Evolutionary conservation across 2,329 filamentous ascomycete genomes (phyloP), one percentile per base, ranked within the genome.

Genomic region (Cladophialophora yegresii): DNA sequence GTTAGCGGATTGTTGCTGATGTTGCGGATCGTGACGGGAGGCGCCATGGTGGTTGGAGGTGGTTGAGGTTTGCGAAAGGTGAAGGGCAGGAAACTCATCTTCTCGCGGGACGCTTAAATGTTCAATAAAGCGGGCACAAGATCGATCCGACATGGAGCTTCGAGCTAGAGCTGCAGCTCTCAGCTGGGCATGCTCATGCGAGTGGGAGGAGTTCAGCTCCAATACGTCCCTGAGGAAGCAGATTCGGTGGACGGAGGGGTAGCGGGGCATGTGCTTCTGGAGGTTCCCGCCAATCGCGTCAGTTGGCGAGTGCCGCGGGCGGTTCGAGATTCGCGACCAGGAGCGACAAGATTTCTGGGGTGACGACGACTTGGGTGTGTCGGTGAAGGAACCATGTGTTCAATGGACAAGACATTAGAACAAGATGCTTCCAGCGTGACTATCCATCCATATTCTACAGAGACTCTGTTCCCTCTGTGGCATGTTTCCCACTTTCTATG

Each of bases 21-120:
- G 76, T 97, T 97, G 72, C 93, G 91, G 72, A 97, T 85, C 4
- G 85, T 90, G 70, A 96, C 80, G 33, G 78, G 73, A 47, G 76
- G 76, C 54, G 75, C 75, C 77, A 80, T 78, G 53, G 51, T 64
- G 45, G 57, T 22, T n/a, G 36, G 30, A n/a, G 8, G 10, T n/a
- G 28, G 13, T 43, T 16, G 57, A 57, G 57, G 58, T 49, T 45
- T 51, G 16, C 33, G 62, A 36, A 58, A 47, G 45, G 12, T 13
- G 26, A 28, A 28, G 16, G 45, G 13, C 20, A 59, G 13, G 47
- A 59, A 51, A 33, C 22, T 51, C 47, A 59, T 59, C 8, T 8
- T 33, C 23, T 3, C 20, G 47, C 47, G 26, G 47, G 47, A 26
- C 13, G 13, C n/a, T 20, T 7, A 4, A 20, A 2, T 3, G 28